Base-by-base conservation (phyloP, 495 filamentous ascomycete genomes). In the Trichoderma reesei region DNA sequence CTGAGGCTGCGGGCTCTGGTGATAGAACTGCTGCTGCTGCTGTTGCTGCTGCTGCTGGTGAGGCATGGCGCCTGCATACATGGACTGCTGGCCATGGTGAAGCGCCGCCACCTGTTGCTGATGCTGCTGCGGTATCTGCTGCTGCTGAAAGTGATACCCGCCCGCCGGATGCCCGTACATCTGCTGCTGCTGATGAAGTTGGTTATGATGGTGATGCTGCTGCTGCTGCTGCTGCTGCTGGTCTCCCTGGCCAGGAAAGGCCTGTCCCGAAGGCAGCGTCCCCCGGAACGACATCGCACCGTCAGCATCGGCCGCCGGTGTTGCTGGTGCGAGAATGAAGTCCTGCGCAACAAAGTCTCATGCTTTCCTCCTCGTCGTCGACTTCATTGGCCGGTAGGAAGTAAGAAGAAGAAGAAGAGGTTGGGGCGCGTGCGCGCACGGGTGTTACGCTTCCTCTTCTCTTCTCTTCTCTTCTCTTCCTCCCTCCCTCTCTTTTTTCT, bases 31-130 rank as follows among this genome's bases (percentile, higher is more conserved):
- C 61, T 63, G 26, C 26, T 20, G 51, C 51, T 56, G 20, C 2
- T 5, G 51, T 20, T 56, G 51, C 41, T 13, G 61, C 61, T 63
- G 61, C 61, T 63, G 61, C 61, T 63, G n/a, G 60, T 61, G 60
- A 10, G 14, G 26, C 31, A 56, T 34, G 20, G 14, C 51, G 11
- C 51, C 51, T 20, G 51, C 1, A 34, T 56, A 56, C 51, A 56
- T 34, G 26, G 51, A 14, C 51, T 56, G 51, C 51, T 56, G 51
- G 51, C 51, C 37, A 39, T 61, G 60, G 36, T 39, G 60, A 14
- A 36, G 36, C 11, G 16, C 16, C 34, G 60, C 10, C 10, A 31
- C 16, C 1, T 38, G 39, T 3, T 61, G 60, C 3, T 61, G 60
- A 3, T 61, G 60, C 13, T 63, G 41, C 61, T 63, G 61, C 26